Evolutionary conservation across 1,139 yeast species (phyloP), one percentile per base, ranked within the genome.

Genomic region (Geotrichum fermentans): DNA sequence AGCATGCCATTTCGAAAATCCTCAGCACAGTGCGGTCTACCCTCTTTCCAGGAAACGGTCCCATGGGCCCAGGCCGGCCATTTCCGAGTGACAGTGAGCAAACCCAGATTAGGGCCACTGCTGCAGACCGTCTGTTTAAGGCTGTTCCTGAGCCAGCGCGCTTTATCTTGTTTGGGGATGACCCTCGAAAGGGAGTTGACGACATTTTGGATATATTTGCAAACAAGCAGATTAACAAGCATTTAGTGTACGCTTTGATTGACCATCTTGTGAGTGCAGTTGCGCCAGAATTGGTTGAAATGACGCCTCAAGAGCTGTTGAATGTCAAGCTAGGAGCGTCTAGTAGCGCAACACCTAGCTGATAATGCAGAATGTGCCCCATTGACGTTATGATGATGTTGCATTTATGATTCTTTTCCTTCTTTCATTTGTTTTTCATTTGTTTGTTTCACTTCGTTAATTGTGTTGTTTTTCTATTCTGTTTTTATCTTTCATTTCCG

Each of bases 231-330:
- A 61, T 75, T 17, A 75, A 75, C 61, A 71, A 72, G 57, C 68
- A 71, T 45, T 57, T 75, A 45, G 54, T 73, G 2, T 68, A 68
- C 57, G 62, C 59, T 29, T 17, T 74, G 1, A 18, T 74, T 26
- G 79, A 75, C 54, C 58, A 70, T 37, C 10, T 72, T 1, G 54
- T 74, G 13, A 48, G 62, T 4, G 56, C 61, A 21, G 18, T 73
- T 5, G 61, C 73, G 13, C 78, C 79, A 0, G 79, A 75, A 51
- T 51, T 67, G 35, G 52, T 56, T 2, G 55, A 53, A 69, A 73
- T 61, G 65, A 72, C 60, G 66, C 82, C 52, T 32, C 71, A 70
- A 16, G 59, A 58, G 24, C 64, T 66, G 39, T 20, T 50, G 28
- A 35, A 44, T 20, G 38, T 35, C 35, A 46, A 46, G 18, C 28